Conservation (phyloP, 2,329 filamentous ascomycete genomes). For the Pestalotiopsis sp. region DNA sequence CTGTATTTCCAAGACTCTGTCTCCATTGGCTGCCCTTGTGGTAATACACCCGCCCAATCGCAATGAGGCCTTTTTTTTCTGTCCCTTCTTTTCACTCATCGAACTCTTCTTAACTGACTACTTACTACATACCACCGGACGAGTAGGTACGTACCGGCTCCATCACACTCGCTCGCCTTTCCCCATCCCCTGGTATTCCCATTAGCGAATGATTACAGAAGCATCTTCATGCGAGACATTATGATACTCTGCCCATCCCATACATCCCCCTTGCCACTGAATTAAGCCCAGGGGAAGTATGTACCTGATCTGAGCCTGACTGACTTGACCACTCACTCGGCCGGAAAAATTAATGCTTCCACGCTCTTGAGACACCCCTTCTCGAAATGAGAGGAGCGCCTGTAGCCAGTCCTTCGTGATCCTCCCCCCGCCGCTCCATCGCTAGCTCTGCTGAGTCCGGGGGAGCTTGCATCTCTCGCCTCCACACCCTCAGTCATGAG, state of each 20-base stretch:
- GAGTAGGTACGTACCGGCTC: not conserved
- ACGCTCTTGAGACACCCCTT: not conserved
- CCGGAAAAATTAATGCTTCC: constrained; percentile 6
- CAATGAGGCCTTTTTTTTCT: not conserved
- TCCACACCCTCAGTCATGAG: constrained; percentile 2
- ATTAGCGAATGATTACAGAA: not conserved
- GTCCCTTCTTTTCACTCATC: not conserved
- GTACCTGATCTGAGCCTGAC: not conserved
- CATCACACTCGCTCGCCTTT: not conserved
- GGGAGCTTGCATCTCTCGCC: not conserved
- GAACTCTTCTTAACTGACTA: not conserved
- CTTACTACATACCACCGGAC: not conserved
- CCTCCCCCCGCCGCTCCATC: not conserved
- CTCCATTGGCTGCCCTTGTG: constrained; percentile 11
- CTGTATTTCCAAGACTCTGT: constrained; percentile 10
- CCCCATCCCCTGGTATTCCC: not conserved
- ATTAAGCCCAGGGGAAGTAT: not conserved
- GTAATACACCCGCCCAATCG: constrained; percentile 26
- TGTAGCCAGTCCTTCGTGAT: not conserved
- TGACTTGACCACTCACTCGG: not conserved
- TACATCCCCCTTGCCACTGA: not conserved
- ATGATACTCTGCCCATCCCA: not conserved
- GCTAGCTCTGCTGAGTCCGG: not conserved
- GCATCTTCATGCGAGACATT: constrained; percentile 6
- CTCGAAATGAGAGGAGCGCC: no score